Conservation (phyloP, 306 rosid genomes). For the Sicyos edulis region DNA sequence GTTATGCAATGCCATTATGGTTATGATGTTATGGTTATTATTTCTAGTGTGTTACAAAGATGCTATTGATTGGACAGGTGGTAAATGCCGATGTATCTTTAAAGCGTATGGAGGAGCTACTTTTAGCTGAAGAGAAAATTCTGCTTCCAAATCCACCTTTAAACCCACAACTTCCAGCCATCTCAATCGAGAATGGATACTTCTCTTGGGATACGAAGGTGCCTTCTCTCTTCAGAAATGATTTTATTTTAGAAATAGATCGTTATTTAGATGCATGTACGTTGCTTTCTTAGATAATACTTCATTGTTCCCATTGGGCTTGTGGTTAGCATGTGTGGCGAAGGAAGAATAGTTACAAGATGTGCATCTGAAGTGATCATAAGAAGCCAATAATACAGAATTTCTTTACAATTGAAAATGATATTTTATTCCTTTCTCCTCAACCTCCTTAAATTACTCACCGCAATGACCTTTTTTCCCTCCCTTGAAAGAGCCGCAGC, state of each 20-base stretch:
- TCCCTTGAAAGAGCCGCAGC: constrained; percentile 7
- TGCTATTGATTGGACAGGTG: constrained; percentile 33
- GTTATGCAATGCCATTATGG: neutral
- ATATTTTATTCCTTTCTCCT: neutral
- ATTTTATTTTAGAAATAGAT: too few relatives aligned
- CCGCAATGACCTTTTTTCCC: neutral
- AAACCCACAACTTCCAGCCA: constrained; percentile 66
- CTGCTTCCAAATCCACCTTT: constrained; percentile 87
- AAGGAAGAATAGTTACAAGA: constrained; percentile 10
- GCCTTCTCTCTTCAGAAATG: neutral
- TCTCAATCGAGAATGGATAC: constrained; percentile 72
- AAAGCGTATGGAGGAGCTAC: constrained; percentile 82
- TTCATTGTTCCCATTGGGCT: constrained; percentile 3
- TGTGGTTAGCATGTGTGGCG: neutral
- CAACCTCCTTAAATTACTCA: neutral
- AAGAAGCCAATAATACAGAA: neutral
- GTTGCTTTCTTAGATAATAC: neutral
- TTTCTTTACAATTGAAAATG: neutral
- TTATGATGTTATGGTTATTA: neutral
- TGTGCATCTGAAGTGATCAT: neutral
- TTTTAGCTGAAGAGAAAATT: constrained; percentile 71
- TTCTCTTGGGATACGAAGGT: constrained; percentile 96
- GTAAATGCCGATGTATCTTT: constrained; percentile 93
- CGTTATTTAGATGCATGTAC: neutral
- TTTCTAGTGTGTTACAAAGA: constrained; percentile 4